These are phyloP conservation scores for Vachellia pachyceras DNA, from an alignment of 306 rosid genomes.

Conservation along the genomic window DNA sequence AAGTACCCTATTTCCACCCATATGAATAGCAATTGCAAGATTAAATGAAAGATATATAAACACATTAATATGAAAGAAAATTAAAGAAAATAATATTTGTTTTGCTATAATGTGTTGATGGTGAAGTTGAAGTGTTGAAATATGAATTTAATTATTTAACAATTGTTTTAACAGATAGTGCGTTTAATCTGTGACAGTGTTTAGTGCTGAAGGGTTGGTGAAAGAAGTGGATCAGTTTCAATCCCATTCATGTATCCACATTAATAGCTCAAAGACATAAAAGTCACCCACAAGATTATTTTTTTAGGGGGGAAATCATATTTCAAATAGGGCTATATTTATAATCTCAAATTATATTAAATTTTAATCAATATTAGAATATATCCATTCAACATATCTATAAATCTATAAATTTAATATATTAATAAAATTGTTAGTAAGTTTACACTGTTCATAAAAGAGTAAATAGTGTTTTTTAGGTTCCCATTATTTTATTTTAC, in stretches of 20 bases:
- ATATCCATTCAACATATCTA: not conserved
- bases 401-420: not conserved
- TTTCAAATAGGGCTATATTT: not conserved
- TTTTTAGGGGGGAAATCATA: not conserved
- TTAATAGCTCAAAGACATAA: no score
- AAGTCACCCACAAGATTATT: not conserved
- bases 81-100: not conserved
- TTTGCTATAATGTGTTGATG: not conserved
- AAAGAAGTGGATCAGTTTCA: no score
- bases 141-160: no score
- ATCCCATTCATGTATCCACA: no score
- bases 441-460: no score
- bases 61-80: not conserved
- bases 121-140: no score
- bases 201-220: no score
- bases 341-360: not conserved
- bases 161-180: no score
- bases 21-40: not conserved
- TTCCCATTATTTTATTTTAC: no score
- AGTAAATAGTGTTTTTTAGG: no score
- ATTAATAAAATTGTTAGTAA: not conserved
- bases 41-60: not conserved
- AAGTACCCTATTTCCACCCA: not conserved
- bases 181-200: no score
- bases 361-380: not conserved